A percentile compares a stretch with the other conserved stretches of the same genome.
phyloP scores from a whole-genome alignment of 2,329 filamentous ascomycete species.

The Elsinoe batatas region DNA sequence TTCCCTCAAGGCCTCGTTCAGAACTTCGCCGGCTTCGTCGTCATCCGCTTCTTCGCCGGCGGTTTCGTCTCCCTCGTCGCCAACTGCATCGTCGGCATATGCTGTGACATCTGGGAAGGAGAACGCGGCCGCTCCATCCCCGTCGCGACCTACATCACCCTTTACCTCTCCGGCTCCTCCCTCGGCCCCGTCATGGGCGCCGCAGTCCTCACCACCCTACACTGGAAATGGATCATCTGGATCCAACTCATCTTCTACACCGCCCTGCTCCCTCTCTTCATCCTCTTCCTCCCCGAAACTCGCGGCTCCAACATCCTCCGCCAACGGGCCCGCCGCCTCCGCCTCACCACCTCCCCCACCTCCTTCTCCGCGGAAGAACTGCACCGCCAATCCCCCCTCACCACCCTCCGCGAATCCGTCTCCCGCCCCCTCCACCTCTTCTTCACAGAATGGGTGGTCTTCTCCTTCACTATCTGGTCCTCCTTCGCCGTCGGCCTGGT shows the following conservation, averaged over 20 bases:
- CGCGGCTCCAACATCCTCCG: constrained; percentile 38
- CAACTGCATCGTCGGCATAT: constrained; percentile 29
- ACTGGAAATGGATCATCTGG: constrained; percentile 33
- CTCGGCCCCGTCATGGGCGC: constrained; percentile 30
- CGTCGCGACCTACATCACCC: constrained; percentile 28
- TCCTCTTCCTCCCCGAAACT: constrained; percentile 37
- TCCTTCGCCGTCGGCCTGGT: constrained; percentile 39
- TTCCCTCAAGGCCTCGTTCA: constrained; percentile 31
- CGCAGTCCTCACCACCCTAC: constrained; percentile 24
- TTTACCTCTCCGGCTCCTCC: constrained; percentile 27
- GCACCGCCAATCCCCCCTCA: constrained; percentile 22
- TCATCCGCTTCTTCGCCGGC: constrained; percentile 30
- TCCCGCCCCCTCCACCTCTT: constrained; percentile 32
- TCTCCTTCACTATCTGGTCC: constrained; percentile 40
- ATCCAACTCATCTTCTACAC: constrained; percentile 37
- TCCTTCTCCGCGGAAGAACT: constrained; percentile 29
- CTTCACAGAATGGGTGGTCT: constrained; percentile 41
- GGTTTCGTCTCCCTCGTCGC: constrained; percentile 28
- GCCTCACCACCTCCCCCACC: constrained; percentile 21
- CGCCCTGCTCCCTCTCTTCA: constrained; percentile 31
- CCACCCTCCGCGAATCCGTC: constrained; percentile 26
- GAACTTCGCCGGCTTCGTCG: constrained; percentile 31
- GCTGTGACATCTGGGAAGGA: constrained; percentile 31
- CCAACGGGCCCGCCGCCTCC: constrained; percentile 27
- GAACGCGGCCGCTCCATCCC: constrained; percentile 26